These are phyloP conservation scores for Boletellus deceptivus DNA, from an alignment of 1,284 basidiomycete species.

Conservation along the genomic window DNA sequence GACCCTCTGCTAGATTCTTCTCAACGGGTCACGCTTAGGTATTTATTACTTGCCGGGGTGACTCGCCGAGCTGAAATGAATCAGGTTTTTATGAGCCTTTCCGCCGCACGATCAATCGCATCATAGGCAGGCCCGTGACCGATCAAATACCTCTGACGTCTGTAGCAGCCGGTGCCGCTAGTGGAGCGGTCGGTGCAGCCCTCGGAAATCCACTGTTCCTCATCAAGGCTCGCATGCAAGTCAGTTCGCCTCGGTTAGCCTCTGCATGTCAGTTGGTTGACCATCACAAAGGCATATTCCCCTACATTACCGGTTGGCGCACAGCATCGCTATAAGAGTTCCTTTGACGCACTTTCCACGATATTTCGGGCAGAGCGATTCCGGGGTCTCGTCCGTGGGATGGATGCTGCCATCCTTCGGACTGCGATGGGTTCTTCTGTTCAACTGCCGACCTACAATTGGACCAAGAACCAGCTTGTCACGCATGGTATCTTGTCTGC, in stretches of 20 bases:
- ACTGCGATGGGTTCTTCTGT: conserved; percentile 94
- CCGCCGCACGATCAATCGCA: conserved; percentile 66
- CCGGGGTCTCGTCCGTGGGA: conserved; percentile 83
- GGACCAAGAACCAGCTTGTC: conserved; percentile 79
- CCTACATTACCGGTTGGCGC: conserved; percentile 91
- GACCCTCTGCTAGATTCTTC: conserved; percentile 60
- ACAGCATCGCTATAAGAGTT: conserved; percentile 88
- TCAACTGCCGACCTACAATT: conserved; percentile 95
- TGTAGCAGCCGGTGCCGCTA: conserved; percentile 82
- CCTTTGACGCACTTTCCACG: conserved; percentile 76
- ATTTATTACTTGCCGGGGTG: conserved; percentile 1
- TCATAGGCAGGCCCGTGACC: conserved; percentile 61
- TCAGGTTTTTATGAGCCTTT: conserved; percentile 95
- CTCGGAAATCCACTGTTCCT: conserved; percentile 95
- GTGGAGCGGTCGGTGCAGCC: conserved; percentile 87
- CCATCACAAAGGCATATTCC: conserved; percentile 73
- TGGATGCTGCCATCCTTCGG: conserved; percentile 90
- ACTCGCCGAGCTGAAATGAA: background rate
- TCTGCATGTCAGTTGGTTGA: background rate
- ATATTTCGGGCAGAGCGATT: conserved; percentile 80
- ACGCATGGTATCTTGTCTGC: conserved; percentile 62
- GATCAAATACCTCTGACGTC: conserved; percentile 75
- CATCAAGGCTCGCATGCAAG: conserved; percentile 97
- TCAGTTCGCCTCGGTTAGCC: conserved; percentile 34
- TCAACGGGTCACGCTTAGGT: conserved; percentile 96